Conservation (phyloP, 495 filamentous ascomycete species). For the Saxispiralis lemnorum region DNA sequence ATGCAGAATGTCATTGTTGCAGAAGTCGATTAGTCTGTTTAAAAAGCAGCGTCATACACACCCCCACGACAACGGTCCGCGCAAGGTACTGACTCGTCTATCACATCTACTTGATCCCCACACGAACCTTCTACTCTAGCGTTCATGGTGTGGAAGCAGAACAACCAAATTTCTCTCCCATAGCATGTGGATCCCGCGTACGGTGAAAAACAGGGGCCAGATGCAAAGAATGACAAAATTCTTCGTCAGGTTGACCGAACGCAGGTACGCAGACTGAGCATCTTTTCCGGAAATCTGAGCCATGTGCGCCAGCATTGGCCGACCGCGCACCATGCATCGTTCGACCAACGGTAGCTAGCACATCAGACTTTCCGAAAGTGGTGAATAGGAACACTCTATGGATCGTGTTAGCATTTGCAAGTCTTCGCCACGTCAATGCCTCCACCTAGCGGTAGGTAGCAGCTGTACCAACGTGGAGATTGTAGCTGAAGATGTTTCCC, state of each 20-base stretch:
- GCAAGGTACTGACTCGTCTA: no score
- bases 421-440: constrained; percentile 27
- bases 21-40: constrained; percentile 29
- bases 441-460: constrained; percentile 49
- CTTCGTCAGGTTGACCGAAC: constrained; percentile 51
- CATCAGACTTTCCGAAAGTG: constrained; percentile 43
- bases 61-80: no score
- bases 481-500: constrained; percentile 65
- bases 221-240: constrained; percentile 51
- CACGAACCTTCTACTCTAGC: no score
- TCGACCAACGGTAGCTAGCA: constrained; percentile 36
- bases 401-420: no score
- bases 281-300: constrained; percentile 31
- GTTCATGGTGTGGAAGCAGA: no score
- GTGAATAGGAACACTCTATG: constrained; percentile 12
- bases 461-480: constrained; percentile 33
- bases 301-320: no score
- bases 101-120: no score
- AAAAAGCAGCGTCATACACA: no score
- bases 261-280: constrained; percentile 41
- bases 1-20: constrained; percentile 32
- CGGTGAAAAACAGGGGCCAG: constrained; percentile 36
- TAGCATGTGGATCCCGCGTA: constrained; percentile 32
- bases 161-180: no score
- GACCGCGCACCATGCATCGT: no score